Evolutionary conservation across 306 rosid genomes (phyloP).

Genomic region (peach (Prunus persica)): Prunus_persica_NCBIv2 NC_034016.1:20266001-20266500

Average conservation of each 20-base stretch:
- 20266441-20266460: conserved; percentile 31
- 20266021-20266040: conserved; percentile 23
- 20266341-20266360: no score
- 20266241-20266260: background rate
- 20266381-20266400: no score
- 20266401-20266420: no score
- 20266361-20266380: no score
- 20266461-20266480: background rate
- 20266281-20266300: background rate
- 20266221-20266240: conserved; percentile 32
- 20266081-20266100: conserved; percentile 19
- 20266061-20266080: conserved; percentile 30
- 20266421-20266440: background rate
- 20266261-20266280: background rate
- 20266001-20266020: conserved; percentile 39
- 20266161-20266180: background rate
- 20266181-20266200: background rate
- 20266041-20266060: conserved; percentile 27
- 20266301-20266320: background rate
- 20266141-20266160: conserved; percentile 54
- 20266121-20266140: conserved; percentile 42
- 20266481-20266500: conserved; percentile 29
- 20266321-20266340: background rate
- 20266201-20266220: conserved; percentile 24
- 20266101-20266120: conserved; percentile 38